Evolutionary conservation across 2,329 filamentous ascomycete genomes (phyloP), one percentile per base, ranked within the genome.

Genomic region (Metarhizium robertsii): DNA sequence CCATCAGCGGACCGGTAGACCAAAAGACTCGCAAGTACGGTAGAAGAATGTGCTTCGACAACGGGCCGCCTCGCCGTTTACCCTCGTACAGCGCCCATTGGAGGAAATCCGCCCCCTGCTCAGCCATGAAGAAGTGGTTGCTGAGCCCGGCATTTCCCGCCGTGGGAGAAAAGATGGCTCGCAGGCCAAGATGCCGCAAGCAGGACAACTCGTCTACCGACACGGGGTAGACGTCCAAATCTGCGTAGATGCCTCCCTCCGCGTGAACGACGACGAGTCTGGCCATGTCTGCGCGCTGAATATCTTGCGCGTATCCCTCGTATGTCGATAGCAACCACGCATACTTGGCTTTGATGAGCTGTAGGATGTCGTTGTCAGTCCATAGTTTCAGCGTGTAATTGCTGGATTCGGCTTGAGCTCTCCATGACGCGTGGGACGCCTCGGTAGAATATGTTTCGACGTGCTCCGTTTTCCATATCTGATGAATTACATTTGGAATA

Each of bases 71-170:
- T 38, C 62, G 57, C 10, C 60, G 58, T 25, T 64, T 62, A 7
- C 61, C 61, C 32, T 64, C 61, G 45, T 57, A 53, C 2, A 64
- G 55, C 2, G 60, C 52, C 60, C 59, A 62, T n/a, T 55, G 52
- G 1, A 65, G 53, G 7, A 65, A 60, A 16, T 57, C 47, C 1
- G 62, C 60, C 0, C 54, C 58, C 2, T 43, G 38, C 20, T 59
- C 50, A 0, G 60, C 63, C 62, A 65, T 62, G 60, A 65, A 62
- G 55, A 64, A 64, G 58, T 65, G 63, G 48, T 64, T 65, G 49
- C 63, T 65, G 14, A 63, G 18, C 0, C 62, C 59, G 8, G 20
- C 10, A 10, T 53, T 57, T 1, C 57, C 58, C 1, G 43, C 49
- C 0, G 57, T 64, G 0, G 63, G 53, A 0, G 58, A 59, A n/a